These are phyloP conservation scores for Opeltia flavorubescens DNA, from an alignment of 495 filamentous ascomycete genomes.

Conservation along the genomic window DNA sequence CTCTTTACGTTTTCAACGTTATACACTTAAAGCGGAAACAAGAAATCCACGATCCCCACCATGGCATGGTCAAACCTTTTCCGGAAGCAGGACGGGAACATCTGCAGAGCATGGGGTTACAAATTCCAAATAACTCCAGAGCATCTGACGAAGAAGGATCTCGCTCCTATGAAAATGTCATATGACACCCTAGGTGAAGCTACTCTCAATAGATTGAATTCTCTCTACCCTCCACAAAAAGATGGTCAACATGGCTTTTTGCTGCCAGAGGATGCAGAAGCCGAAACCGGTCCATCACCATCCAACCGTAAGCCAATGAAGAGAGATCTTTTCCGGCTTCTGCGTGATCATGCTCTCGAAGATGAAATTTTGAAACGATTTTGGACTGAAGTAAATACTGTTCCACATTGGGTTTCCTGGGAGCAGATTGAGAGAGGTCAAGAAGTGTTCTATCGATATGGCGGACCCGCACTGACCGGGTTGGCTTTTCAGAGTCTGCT, in stretches of 20 bases:
- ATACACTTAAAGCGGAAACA: background rate
- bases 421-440: constrained; percentile 51
- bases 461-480: constrained; percentile 44
- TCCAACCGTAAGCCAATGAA: constrained; percentile 4
- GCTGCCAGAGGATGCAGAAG: background rate
- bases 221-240: constrained; percentile 29
- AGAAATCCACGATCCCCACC: background rate
- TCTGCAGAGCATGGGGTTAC: constrained; percentile 44
- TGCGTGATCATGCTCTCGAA: constrained; percentile 39
- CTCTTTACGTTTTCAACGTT: background rate
- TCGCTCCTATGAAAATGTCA: constrained; percentile 42
- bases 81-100: constrained; percentile 5
- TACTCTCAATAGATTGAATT: constrained; percentile 44
- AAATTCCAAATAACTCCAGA: constrained; percentile 54
- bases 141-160: constrained; percentile 47
- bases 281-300: constrained; percentile 1
- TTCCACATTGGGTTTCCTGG: constrained; percentile 77
- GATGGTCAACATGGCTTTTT: constrained; percentile 1
- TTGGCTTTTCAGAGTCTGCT: constrained; percentile 52
- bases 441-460: constrained; percentile 58
- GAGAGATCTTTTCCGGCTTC: constrained; percentile 47
- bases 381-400: constrained; percentile 53
- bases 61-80: constrained; percentile 14
- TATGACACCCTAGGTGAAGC: constrained; percentile 59
- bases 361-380: constrained; percentile 45